Base-by-base conservation (phyloP, 768 basidiomycete species). In the Sistotremastrum niveocremeum region DNA sequence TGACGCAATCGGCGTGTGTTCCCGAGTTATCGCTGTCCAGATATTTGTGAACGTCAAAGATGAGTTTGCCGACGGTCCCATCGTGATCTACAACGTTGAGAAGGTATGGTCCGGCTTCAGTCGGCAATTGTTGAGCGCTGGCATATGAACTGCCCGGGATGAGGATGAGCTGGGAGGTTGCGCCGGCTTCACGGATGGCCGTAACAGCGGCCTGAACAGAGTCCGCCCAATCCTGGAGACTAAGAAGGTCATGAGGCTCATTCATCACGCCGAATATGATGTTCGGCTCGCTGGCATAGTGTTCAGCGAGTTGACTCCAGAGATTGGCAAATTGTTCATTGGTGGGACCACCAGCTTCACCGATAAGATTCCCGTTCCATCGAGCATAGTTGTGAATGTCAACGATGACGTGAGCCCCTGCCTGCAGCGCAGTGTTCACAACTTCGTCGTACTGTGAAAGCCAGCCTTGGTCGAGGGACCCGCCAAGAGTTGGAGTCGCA, bases 1-100 rank as follows among this genome's bases (percentile, higher is more conserved):
- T 79, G 4, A 65, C 62, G 48, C 79, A 80, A 34, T 68, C 69
- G 2, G 59, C 54, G 42, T 66, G 52, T 12, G 70, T 67, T 20
- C 55, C 70, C 46, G 67, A 73, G 55, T 69, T 71, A 52, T 77
- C 74, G 10, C 52, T 61, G 57, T 79, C 77, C 41, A 75, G 68
- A 60, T 78, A 79, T 55, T 75, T 72, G 66, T 79, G 77, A 2
- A 77, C 75, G 52, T 80, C 78, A 52, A 79, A 70, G 48, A 79
- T 60, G 37, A 79, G 65, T 53, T 65, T 64, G 28, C 59, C 66
- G 9, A 46, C 63, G 20, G 59, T 64, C 4, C 72, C 69, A 49
- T 74, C 72, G 32, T 64, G 67, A 51, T 73, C 73, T 4, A 41
- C 63, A 35, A 76, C 68, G 50, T 50, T 53, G 33, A 80, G 61